Percentiles rank a stretch among this genome's conserved stretches.
These are phyloP conservation scores for Candida gorgasii DNA, from an alignment of 805 yeast species.

Conservation along the genomic window DNA sequence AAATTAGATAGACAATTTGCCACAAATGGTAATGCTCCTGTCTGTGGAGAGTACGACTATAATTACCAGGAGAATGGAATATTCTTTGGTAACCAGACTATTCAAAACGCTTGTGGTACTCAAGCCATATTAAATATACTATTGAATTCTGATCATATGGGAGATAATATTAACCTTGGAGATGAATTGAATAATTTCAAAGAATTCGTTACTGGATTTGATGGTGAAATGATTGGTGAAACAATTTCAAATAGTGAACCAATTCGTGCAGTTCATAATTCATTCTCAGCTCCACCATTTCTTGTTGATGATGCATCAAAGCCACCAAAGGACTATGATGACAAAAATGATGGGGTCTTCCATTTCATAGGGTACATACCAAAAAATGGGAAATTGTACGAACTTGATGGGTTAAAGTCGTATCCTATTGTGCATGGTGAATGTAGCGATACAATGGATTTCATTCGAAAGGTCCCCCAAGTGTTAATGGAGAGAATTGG, in stretches of 20 bases:
- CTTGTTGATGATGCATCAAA: conserved; percentile 46
- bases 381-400: conserved; percentile 49
- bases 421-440: conserved; percentile 53
- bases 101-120: conserved; percentile 74
- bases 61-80: conserved; percentile 36
- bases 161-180: conserved; percentile 45
- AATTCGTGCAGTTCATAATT: conserved; percentile 59
- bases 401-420: conserved; percentile 61
- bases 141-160: conserved; percentile 29
- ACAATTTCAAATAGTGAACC: conserved; percentile 58
- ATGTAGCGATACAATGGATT: conserved; percentile 42
- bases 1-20: conserved; percentile 35
- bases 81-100: conserved; percentile 63
- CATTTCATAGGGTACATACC: conserved; percentile 61
- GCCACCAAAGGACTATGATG: conserved; percentile 23
- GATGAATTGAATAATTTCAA: conserved; percentile 47
- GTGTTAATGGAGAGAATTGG: conserved; percentile 49
- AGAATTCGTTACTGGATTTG: conserved; percentile 53
- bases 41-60: conserved; percentile 45
- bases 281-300: conserved; percentile 56
- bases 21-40: conserved; percentile 31
- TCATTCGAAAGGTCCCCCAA: conserved; percentile 41
- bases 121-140: conserved; percentile 64
- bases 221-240: conserved; percentile 59
- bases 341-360: conserved; percentile 53